Evolutionary conservation across 768 basidiomycete genomes (phyloP), one percentile per base, ranked within the genome.

Genomic region (Obba rivulosa): DNA sequence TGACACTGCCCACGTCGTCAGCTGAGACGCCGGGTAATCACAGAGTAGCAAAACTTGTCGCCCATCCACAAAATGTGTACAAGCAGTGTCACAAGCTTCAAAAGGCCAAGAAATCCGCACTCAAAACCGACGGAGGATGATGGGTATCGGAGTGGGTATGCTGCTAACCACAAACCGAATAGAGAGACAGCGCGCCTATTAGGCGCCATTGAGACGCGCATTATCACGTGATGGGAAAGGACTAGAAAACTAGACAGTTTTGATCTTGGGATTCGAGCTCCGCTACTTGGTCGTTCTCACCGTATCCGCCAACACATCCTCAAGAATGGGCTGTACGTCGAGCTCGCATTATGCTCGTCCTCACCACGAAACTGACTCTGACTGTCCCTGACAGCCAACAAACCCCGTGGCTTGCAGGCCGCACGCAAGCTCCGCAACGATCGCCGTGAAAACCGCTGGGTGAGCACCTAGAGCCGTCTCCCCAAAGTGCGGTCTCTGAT

Each of bases 401-500:
- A 97, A 90, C 94, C 94, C 68, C 88, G 94, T 78, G 94, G 94
- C 75, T 84, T 97, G 65, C 92, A 95, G 78, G 95, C 95, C 63
- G 95, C 93, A 66, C 90, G 96, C 73, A 97, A 97, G 76, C 90
- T 99, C 66, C 88, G 94, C 65, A 94, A 79, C 63, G 79, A 83
- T 73, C 87, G 96, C 61, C 82, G 92, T 59, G 87, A 86, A 71
- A 96, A 97, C 79, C 88, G 95, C 73, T 99, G 96, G 96, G 92
- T 93, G 53, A 60, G 83, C 74, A 54, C 41, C 17, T 41, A 41
- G 43, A 41, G 46, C 28, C 35, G 13, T 25, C 16, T 45, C 21
- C 10, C 34, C 41, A 31, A 17, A 38, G 2, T 14, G 8, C 41
- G 17, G 2, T 28, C 13, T 42, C 46, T 50, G 22, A 53, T n/a